Evolutionary conservation across 306 rosid species (phyloP).

Genomic region (Quercus dentata): DNA sequence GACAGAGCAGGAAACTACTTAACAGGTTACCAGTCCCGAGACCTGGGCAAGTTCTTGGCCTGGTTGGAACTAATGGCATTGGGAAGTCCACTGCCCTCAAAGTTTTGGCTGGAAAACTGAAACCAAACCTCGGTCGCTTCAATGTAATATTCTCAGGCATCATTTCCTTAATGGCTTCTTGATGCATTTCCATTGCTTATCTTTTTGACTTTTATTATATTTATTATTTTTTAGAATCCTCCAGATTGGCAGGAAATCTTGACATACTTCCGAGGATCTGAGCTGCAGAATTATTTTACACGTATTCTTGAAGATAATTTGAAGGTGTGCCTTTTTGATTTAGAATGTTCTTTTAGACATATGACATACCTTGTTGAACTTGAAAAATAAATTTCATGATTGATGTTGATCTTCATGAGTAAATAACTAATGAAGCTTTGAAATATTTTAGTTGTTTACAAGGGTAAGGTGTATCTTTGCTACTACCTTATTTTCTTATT

Average conservation of each 20-base stretch:
- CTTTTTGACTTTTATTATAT: background rate
- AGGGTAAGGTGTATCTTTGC: background rate
- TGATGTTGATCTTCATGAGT: too few relatives aligned
- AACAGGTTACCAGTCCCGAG: conserved; percentile 91
- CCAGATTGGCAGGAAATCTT: conserved; percentile 99
- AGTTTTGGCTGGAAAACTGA: conserved; percentile 91
- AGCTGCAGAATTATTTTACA: conserved; percentile 90
- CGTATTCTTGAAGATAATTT: conserved; percentile 91
- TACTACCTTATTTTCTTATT: background rate
- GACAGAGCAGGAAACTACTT: conserved; percentile 16
- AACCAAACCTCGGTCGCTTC: conserved; percentile 94
- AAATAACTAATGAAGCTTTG: background rate
- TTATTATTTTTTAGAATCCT: conserved; percentile 59
- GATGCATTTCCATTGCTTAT: background rate
- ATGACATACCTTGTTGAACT: background rate
- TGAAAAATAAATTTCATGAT: background rate
- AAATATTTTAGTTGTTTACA: background rate
- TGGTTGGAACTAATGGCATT: conserved; percentile 96
- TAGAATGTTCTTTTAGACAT: background rate
- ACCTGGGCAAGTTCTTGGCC: conserved; percentile 97
- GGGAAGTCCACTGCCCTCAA: conserved; percentile 98
- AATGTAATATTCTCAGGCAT: conserved; percentile 42
- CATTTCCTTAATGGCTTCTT: background rate
- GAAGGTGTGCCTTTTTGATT: conserved; percentile 49
- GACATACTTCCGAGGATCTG: conserved; percentile 92